Evolutionary conservation across 1,284 basidiomycete genomes (phyloP), one percentile per base, ranked within the genome.

Genomic region (Bondarzewia mesenterica): DNA sequence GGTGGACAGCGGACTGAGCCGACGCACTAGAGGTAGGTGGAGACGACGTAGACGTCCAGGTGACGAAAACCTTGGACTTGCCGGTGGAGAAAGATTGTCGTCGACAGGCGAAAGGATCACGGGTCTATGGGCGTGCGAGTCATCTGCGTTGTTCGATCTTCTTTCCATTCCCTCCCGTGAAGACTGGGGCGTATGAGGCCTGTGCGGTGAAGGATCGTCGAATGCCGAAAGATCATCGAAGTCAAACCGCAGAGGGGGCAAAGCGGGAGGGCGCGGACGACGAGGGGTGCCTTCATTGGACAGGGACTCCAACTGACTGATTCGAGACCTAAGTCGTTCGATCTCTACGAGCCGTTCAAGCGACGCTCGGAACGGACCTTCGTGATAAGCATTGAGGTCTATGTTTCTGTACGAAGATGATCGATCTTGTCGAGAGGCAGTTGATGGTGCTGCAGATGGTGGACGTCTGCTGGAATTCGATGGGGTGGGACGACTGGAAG

Each of bases 291-390:
- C 50, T 15, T 38, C 49, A 37, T 42, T 27, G 5, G 50, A 45
- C 4, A 49, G 38, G 22, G 48, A 55, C 42, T 53, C 44, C 21
- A 48, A 27, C 7, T 53, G 52, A 15, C 39, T 42, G 8, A 51
- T 38, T 36, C 54, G 48, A 29, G 48, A 50, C 21, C 54, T 46
- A 25, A 54, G 26, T 25, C 55, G 47, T 46, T 58, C 57, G 42
- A 57, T 56, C 40, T 65, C 58, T 16, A 60, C 56, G 23, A 63
- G 47, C 25, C 63, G 58, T 48, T 68, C 65, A 49, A 74, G 55
- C 7, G 72, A 71, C 44, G 70, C 69, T 26, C 71, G 59, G 58
- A 72, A 73, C 3, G 69, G 69, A 5, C 73, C 72, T 37, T 70
- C 66, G 12, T 66, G 63, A 51, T 68, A 72, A 2, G 61, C 56